Conservation (phyloP, 1,284 basidiomycete genomes). For the Trichosporon ovoides region DNA sequence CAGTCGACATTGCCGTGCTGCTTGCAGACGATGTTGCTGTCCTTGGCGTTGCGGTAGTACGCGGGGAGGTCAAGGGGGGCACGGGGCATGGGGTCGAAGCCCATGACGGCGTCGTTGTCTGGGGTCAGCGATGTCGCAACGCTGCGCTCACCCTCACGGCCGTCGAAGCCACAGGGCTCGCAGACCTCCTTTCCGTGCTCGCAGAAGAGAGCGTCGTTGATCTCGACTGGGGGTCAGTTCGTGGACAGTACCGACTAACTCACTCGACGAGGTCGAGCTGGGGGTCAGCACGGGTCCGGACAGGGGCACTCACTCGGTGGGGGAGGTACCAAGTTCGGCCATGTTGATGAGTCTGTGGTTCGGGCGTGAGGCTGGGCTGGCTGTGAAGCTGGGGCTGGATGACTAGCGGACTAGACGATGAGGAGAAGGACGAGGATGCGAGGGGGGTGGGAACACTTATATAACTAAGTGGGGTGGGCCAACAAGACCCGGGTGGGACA, state of each 20-base stretch:
- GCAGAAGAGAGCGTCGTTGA: slow-evolving; percentile 51
- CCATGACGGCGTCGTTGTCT: slow-evolving; percentile 50
- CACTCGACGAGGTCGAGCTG: slow-evolving; percentile 25
- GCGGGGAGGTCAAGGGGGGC: slow-evolving; percentile 44
- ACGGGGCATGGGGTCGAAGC: slow-evolving; percentile 42
- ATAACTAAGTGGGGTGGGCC: background rate
- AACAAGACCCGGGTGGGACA: background rate
- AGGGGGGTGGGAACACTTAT: background rate
- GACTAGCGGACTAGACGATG: slow-evolving; percentile 1
- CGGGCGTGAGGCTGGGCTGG: background rate
- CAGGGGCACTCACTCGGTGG: slow-evolving; percentile 39
- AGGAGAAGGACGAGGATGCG: background rate
- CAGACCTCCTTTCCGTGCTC: slow-evolving; percentile 50
- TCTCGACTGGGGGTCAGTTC: slow-evolving; percentile 38
- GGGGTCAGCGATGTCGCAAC: slow-evolving; percentile 11
- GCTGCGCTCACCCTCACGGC: slow-evolving; percentile 22
- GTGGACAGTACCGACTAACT: background rate
- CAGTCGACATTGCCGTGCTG: slow-evolving; percentile 46
- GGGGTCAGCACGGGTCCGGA: slow-evolving; percentile 8
- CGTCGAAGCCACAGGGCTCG: slow-evolving; percentile 27
- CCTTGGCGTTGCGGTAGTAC: slow-evolving; percentile 45
- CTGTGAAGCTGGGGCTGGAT: background rate
- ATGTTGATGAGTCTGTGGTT: slow-evolving; percentile 12
- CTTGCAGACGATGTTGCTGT: slow-evolving; percentile 46
- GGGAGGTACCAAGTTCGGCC: slow-evolving; percentile 39